Base-by-base conservation (phyloP, 2,329 filamentous ascomycete genomes). In the Metarhizium sp. region DNA sequence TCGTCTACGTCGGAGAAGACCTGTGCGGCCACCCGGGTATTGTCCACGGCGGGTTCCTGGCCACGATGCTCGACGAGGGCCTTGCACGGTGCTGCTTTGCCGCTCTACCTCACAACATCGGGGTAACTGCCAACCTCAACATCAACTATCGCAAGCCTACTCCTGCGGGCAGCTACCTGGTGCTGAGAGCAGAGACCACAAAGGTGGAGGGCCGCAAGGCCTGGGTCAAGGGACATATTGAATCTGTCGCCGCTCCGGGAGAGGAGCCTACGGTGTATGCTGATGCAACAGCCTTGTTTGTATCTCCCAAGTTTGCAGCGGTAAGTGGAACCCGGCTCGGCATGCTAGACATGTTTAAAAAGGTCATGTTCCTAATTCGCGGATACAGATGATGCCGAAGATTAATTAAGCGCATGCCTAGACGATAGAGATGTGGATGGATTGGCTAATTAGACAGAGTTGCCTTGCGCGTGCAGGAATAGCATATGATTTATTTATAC, bases 121-220 rank as follows among this genome's bases (percentile, higher is more conserved):
- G 86, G 58, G 80, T 96, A 68, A 97, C 94, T 45, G 94, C 92
- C 52, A 92, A 86, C 66, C 74, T 99, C 63, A 91, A 81, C 62
- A 75, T 88, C 62, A 86, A 95, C 70, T 99, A 96, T 72, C 84
- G 87, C 63, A 84, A 83, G 58, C 94, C 94, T 4, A 86, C 88
- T 48, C 83, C 81, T 63, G 90, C 91, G 6, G 81, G 83, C 25
- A 81, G 81, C 58, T 94, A 87, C 66, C 75, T 95, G 34, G 89
- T 95, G 47, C 73, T 99, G 57, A 79, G 81, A 59, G 92, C 90
- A 4, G 81, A 84, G 67, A 96, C 92, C 20, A 85, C 82, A 10
- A 92, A 87, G 74, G 88, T 92, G 1, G 91, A 97, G 67, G 92
- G 94, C 1, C 80, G 94, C 59, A 97, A 97, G 75, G 92, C 91